These are phyloP conservation scores for Syzygium syzygioides DNA, from an alignment of 441 rosid genomes.

Conservation along the genomic window DNA sequence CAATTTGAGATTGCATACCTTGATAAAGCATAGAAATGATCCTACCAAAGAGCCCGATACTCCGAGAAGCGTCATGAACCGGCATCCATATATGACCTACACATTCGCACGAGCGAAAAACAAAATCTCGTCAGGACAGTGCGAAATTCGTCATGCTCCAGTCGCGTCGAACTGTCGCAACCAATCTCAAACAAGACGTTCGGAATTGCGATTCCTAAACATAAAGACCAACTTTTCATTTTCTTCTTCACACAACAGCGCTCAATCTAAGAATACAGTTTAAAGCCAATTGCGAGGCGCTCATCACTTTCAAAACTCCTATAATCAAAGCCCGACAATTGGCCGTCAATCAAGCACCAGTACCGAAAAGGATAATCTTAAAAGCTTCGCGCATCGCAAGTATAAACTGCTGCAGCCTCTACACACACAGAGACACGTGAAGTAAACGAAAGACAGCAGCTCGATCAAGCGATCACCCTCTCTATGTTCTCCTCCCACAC, in stretches of 20 bases:
- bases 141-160: not conserved
- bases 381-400: not conserved
- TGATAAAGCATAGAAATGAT: conserved; percentile 55
- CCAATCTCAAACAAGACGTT: not conserved
- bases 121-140: not conserved
- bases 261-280: not conserved
- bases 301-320: not conserved
- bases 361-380: too few species aligned
- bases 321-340: too few species aligned
- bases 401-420: not conserved
- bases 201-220: not conserved
- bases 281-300: not conserved
- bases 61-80: conserved; percentile 67
- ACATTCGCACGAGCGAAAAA: not conserved
- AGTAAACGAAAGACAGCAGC: not conserved
- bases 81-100: conserved; percentile 49
- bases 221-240: not conserved
- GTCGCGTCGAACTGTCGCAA: not conserved
- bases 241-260: not conserved
- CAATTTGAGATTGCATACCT: conserved; percentile 23
- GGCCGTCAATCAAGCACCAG: not conserved
- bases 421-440: not conserved
- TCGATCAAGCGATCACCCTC: conserved; percentile 29
- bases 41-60: conserved; percentile 62
- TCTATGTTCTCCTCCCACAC: conserved; percentile 45